Conservation (phyloP, 2,329 filamentous ascomycete genomes). For the Trichoderma gracile region DNA sequence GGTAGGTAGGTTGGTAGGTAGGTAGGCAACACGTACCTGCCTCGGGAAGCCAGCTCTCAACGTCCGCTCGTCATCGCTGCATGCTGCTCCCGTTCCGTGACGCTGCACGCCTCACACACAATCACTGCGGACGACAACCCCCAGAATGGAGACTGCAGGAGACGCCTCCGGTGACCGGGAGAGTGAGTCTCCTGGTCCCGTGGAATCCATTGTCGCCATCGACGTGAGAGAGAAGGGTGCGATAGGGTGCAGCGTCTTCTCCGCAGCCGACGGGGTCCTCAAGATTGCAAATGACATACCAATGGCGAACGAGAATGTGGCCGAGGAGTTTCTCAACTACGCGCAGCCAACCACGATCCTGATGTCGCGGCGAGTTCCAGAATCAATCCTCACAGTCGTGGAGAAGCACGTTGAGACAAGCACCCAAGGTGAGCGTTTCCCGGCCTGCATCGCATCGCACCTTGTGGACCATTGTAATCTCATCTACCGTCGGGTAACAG, state of each 20-base stretch:
- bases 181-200: background rate
- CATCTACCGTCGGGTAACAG: background rate
- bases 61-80: background rate
- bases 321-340: constrained; percentile 61
- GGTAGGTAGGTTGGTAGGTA: background rate
- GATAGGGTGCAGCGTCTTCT: constrained; percentile 83
- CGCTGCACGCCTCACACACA: background rate
- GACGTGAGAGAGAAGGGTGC: constrained; percentile 69
- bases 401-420: constrained; percentile 30
- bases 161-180: background rate
- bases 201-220: constrained; percentile 66
- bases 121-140: background rate
- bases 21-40: background rate
- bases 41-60: background rate
- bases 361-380: constrained; percentile 50
- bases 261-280: constrained; percentile 67
- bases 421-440: background rate
- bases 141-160: background rate
- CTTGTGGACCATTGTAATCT: constrained; percentile 12
- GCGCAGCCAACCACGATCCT: constrained; percentile 58
- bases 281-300: constrained; percentile 76
- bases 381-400: constrained; percentile 39
- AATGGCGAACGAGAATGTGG: constrained; percentile 65
- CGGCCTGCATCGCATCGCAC: background rate
- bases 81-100: background rate